Evolutionary conservation across 495 filamentous ascomycete species (phyloP), one percentile per base, ranked within the genome.

Genomic region (Jackrogersella minutella): DNA sequence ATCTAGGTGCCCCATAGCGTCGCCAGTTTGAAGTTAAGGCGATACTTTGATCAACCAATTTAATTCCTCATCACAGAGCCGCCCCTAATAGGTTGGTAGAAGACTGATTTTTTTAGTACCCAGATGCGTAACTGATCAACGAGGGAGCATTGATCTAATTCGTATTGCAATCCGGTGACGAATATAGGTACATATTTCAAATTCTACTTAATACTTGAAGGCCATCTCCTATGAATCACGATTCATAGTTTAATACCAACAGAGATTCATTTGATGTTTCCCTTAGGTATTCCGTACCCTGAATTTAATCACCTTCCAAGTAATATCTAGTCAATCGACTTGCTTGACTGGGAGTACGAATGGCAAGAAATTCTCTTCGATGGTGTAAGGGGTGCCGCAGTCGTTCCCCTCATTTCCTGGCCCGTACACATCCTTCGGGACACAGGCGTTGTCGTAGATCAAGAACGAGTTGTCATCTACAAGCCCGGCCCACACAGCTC

Each of bases 371-470:
- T 43, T 57, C 39, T 58, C 55, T 9, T 47, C 16, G 16, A 47
- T 58, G 9, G 31, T 11, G 33, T 22, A 57, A 0, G 53, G 53
- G 19, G 40, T 31, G 3, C 41, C 53, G 43, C 43, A 47, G 30
- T 59, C 41, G 31, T 47, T 37, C 2, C 41, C 56, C 44, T 49
- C 41, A 31, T 22, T n/a, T n/a, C 43, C 40, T 0, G 41, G 56
- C 4, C 10, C 6, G 30, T 47, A 49, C 1, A 59, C 56, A 10
- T 31, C 30, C 41, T 36, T 47, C 19, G 43, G 24, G 9, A 39
- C 26, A 30, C 41, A 59, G 0, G 30, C 40, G 37, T 57, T 44
- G 37, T 57, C 53, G 53, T 43, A 57, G 37, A 57, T 57, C 10
- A 43, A 30, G 56, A 47, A 59, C 1, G 40, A 59, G 28, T 59